Percentiles rank a stretch among this genome's conserved stretches.
Conservation (phyloP, 805 yeast species). For the Candida endomychidarum region DNA sequence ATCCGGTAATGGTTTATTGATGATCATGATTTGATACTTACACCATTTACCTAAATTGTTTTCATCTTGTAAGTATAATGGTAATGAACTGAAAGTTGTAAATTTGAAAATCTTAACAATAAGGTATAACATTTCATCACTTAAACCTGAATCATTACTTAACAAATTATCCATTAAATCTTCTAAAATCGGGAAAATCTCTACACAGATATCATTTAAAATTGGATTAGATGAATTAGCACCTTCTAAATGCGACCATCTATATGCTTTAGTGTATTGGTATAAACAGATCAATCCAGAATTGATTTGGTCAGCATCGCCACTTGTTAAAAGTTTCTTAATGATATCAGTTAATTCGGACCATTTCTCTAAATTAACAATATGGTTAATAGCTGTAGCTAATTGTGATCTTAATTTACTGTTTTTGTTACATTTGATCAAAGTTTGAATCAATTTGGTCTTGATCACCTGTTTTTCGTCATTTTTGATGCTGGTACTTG, state of each 20-base stretch:
- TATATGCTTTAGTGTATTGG: constrained; percentile 41
- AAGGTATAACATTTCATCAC: constrained; percentile 40
- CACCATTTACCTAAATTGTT: constrained; percentile 43
- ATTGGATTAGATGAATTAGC: constrained; percentile 34
- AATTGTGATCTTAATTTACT: constrained; percentile 52
- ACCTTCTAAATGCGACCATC: constrained; percentile 49
- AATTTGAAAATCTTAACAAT: constrained; percentile 42
- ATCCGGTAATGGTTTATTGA: constrained; percentile 39
- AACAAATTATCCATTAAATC: constrained; percentile 28
- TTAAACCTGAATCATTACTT: constrained; percentile 18
- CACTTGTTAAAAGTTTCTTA: constrained; percentile 38
- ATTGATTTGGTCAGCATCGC: constrained; percentile 37
- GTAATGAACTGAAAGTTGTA: constrained; percentile 37
- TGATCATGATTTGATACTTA: constrained; percentile 36
- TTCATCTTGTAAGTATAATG: constrained; percentile 36
- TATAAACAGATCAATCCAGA: constrained; percentile 41
- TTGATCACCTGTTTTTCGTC: constrained; percentile 44
- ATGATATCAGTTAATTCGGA: constrained; percentile 34
- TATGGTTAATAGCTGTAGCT: constrained; percentile 54
- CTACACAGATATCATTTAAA: constrained; percentile 36
- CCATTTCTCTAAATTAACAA: constrained; percentile 51
- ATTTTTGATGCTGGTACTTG: constrained; percentile 24
- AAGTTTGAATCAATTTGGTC: constrained; percentile 36
- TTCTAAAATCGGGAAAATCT: constrained; percentile 39
- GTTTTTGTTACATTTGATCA: constrained; percentile 40